Percentiles rank a stretch among this genome's conserved stretches.
phyloP scores from a whole-genome alignment of 495 filamentous ascomycete genomes.

The Penicillium dipodomyicola region DNA sequence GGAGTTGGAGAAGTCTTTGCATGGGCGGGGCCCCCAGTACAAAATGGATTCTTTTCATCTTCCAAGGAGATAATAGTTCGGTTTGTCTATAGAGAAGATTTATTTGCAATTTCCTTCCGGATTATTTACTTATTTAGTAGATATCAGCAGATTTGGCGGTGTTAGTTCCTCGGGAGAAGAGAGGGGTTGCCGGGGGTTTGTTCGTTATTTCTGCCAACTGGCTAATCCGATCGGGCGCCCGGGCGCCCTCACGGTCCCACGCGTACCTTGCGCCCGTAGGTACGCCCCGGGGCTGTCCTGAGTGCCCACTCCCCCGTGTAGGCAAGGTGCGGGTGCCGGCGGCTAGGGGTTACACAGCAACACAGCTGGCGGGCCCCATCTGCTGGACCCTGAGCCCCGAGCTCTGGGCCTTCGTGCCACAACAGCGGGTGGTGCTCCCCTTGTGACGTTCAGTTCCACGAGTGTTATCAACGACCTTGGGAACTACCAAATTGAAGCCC shows the following conservation, averaged over 20 bases:
- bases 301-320: no score
- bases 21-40: not conserved
- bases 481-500: not conserved
- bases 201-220: not conserved
- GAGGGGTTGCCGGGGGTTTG: not conserved
- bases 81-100: not conserved
- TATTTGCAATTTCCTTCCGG: not conserved
- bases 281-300: no score
- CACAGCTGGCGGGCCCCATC: no score
- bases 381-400: no score
- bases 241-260: no score
- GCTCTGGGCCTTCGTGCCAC: no score
- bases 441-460: not conserved
- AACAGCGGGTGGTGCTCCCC: no score
- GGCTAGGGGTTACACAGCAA: no score
- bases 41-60: not conserved
- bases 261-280: no score
- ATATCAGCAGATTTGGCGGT: not conserved
- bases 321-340: no score
- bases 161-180: not conserved
- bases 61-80: not conserved
- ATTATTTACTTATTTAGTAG: not conserved
- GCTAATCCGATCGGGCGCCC: not conserved
- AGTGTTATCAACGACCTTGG: not conserved
- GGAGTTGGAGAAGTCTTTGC: not conserved